A percentile compares a stretch with the other conserved stretches of the same genome.
Evolutionary conservation across 129 eudicot species (phyloP).

Genomic region (Ambrosia artemisiifolia): DNA sequence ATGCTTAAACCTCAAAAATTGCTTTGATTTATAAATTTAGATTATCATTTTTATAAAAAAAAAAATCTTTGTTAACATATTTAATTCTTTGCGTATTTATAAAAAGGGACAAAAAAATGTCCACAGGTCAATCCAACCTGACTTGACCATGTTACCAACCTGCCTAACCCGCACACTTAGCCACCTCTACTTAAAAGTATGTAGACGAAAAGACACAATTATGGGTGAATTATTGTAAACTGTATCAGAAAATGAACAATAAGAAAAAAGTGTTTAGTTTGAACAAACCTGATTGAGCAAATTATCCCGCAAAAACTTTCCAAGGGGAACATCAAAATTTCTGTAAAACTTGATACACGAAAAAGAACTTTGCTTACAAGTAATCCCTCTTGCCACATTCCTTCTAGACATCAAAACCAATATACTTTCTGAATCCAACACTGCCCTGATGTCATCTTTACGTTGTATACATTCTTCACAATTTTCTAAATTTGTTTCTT

Average conservation of each 20-base stretch:
- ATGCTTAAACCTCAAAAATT: background rate
- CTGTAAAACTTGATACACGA: conserved; percentile 87
- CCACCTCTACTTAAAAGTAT: conserved; percentile 4
- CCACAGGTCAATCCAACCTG: background rate
- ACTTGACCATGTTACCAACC: background rate
- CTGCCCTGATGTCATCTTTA: conserved; percentile 54
- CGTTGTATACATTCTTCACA: conserved; percentile 37
- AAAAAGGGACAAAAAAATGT: background rate
- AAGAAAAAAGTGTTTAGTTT: background rate
- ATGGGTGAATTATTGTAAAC: conserved; percentile 9
- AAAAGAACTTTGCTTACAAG: conserved; percentile 82
- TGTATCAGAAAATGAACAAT: background rate
- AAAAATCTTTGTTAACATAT: background rate
- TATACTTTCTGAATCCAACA: conserved; percentile 78
- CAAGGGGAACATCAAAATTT: conserved; percentile 82
- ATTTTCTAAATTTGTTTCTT: conserved; percentile 34
- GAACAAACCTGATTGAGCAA: conserved; percentile 73
- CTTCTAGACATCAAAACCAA: conserved; percentile 79
- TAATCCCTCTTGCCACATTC: conserved; percentile 60
- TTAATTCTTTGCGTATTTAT: background rate
- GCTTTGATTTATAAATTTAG: background rate
- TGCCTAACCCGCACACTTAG: background rate
- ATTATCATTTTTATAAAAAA: background rate
- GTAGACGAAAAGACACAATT: background rate
- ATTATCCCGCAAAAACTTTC: conserved; percentile 72